phyloP scores from a whole-genome alignment of 2,329 filamentous ascomycete genomes.

The Leptosphaerulina australis region DNA sequence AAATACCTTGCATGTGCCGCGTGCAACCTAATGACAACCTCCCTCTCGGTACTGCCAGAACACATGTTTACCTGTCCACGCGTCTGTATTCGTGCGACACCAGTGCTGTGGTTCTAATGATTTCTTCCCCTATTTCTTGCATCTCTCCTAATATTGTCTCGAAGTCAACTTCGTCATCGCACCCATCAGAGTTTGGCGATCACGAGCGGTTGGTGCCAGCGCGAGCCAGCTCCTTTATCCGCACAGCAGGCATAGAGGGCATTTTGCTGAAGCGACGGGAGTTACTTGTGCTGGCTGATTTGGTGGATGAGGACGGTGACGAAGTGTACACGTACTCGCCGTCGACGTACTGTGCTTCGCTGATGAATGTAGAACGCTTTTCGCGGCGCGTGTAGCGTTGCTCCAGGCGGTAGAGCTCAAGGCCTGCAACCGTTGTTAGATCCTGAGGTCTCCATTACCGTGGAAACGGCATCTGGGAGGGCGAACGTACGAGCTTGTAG shows the following conservation, averaged over 20 bases:
- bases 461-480: slow-evolving; percentile 1
- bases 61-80: slow-evolving; percentile 12
- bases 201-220: slow-evolving; percentile 37
- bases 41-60: not conserved
- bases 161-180: not conserved
- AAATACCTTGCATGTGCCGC: slow-evolving; percentile 4
- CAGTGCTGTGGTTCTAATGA: slow-evolving; percentile 2
- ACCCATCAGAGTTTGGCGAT: slow-evolving; percentile 10
- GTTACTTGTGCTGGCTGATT: slow-evolving; percentile 29
- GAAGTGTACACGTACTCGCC: slow-evolving; percentile 85
- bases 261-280: slow-evolving; percentile 46
- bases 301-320: slow-evolving; percentile 42
- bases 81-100: slow-evolving; percentile 4
- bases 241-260: slow-evolving; percentile 39
- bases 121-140: not conserved
- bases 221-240: slow-evolving; percentile 42
- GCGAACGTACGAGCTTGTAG: slow-evolving; percentile 48
- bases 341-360: slow-evolving; percentile 89
- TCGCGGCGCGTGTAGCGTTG: slow-evolving; percentile 92
- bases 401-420: slow-evolving; percentile 93
- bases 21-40: slow-evolving; percentile 10
- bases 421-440: slow-evolving; percentile 51
- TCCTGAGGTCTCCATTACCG: not conserved
- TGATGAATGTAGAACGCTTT: slow-evolving; percentile 86
- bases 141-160: not conserved